Percentiles rank a stretch among this genome's conserved stretches.
Conservation (phyloP, 768 basidiomycete genomes). For the Strobilomyces dryophilus region DNA sequence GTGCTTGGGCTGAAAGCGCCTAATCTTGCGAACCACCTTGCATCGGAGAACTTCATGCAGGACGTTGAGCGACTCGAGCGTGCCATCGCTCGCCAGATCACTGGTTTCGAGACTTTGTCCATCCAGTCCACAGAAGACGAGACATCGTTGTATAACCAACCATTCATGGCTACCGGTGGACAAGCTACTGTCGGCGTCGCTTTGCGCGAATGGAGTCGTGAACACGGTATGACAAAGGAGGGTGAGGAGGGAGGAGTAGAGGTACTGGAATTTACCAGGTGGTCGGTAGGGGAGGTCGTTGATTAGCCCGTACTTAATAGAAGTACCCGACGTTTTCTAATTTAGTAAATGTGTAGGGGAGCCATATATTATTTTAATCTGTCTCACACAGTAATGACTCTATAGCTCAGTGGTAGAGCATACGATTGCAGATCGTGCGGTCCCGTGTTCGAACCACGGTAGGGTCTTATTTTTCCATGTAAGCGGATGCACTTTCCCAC, state of each 20-base stretch:
- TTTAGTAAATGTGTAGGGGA: too few relatives aligned
- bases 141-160: slow-evolving; percentile 65
- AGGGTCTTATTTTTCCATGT: slow-evolving; percentile 28
- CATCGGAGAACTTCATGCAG: slow-evolving; percentile 45
- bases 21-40: slow-evolving; percentile 40
- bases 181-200: slow-evolving; percentile 34
- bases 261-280: slow-evolving; percentile 54
- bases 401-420: slow-evolving; percentile 52
- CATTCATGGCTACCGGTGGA: slow-evolving; percentile 71
- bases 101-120: slow-evolving; percentile 68
- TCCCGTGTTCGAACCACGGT: slow-evolving; percentile 58
- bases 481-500: too few relatives aligned
- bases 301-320: neutral
- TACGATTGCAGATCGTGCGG: slow-evolving; percentile 56
- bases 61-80: slow-evolving; percentile 65
- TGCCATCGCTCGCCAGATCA: slow-evolving; percentile 78
- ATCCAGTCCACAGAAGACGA: slow-evolving; percentile 42
- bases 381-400: slow-evolving; percentile 9
- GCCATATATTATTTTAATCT: too few relatives aligned
- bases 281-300: slow-evolving; percentile 53
- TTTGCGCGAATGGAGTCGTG: slow-evolving; percentile 51
- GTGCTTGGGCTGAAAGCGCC: slow-evolving; percentile 51
- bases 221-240: slow-evolving; percentile 40
- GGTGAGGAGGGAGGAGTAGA: slow-evolving; percentile 31
- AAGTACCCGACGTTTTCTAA: too few relatives aligned